These are phyloP conservation scores for Poa annua DNA, from an alignment of 176 grass and related monocot genomes.

Conservation along the genomic window DNA sequence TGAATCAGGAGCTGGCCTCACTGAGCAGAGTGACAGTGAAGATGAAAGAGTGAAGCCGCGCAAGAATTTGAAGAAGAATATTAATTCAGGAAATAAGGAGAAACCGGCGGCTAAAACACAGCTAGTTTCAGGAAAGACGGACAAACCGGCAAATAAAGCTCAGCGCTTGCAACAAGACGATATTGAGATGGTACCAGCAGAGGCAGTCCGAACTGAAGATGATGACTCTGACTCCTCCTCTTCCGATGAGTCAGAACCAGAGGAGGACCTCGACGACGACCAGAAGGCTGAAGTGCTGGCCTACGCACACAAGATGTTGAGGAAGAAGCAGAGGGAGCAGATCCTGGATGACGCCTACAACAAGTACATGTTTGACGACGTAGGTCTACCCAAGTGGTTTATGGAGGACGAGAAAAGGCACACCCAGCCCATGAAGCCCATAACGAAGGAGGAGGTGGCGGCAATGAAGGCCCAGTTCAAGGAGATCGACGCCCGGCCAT, in stretches of 20 bases:
- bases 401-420: conserved; percentile 87
- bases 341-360: conserved; percentile 93
- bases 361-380: conserved; percentile 90
- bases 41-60: conserved; percentile 59
- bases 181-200: conserved; percentile 91
- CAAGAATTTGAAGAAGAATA: conserved; percentile 43
- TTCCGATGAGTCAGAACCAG: conserved; percentile 69
- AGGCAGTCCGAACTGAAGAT: conserved; percentile 59
- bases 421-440: conserved; percentile 63
- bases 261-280: conserved; percentile 61
- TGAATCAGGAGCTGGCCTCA: conserved; percentile 43
- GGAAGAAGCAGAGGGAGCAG: conserved; percentile 96
- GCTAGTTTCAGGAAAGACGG: conserved; percentile 30
- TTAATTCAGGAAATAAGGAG: conserved; percentile 36
- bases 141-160: conserved; percentile 28
- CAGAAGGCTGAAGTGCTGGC: conserved; percentile 87
- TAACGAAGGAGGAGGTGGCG: conserved; percentile 79
- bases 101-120: conserved; percentile 13
- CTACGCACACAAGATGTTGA: conserved; percentile 93
- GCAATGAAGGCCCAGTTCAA: conserved; percentile 87
- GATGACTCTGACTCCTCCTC: conserved; percentile 58
- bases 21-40: conserved; percentile 68
- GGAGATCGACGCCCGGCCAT: conserved; percentile 86
- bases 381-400: conserved; percentile 87
- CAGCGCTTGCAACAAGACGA: conserved; percentile 48